A percentile compares a stretch with the other conserved stretches of the same genome.
phyloP scores from a whole-genome alignment of 164 flowering plant genomes.

The Tetracentron sinense region DNA sequence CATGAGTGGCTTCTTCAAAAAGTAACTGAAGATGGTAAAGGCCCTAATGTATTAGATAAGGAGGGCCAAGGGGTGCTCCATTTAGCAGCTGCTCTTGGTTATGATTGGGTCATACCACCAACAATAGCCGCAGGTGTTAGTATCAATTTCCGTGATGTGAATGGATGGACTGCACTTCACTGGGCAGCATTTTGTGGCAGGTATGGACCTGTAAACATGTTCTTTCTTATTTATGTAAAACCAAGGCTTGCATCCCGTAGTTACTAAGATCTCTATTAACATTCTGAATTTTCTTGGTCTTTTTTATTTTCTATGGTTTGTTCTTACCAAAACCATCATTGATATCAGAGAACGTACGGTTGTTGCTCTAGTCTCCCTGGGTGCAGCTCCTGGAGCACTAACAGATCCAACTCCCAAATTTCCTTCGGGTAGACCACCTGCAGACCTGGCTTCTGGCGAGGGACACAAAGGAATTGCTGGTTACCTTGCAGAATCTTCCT shows the following conservation, averaged over 20 bases:
- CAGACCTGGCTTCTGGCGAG: conserved; percentile 77
- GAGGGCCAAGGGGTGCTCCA: conserved; percentile 92
- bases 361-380: conserved; percentile 62
- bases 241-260: no score
- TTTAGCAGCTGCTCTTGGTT: conserved; percentile 92
- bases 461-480: conserved; percentile 97
- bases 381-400: conserved; percentile 78
- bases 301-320: no score
- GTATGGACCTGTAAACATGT: conserved; percentile 24
- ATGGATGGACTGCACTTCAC: conserved; percentile 98
- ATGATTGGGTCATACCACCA: conserved; percentile 89
- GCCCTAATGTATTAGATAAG: conserved; percentile 69
- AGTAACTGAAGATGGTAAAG: conserved; percentile 82
- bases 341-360: conserved; percentile 75
- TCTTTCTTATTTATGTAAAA: background rate
- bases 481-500: conserved; percentile 72
- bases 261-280: no score
- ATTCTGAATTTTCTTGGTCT: background rate
- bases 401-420: conserved; percentile 78
- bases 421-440: conserved; percentile 75
- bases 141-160: conserved; percentile 86
- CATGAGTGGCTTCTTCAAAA: conserved; percentile 77
- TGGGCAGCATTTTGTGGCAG: conserved; percentile 99
- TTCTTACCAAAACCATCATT: conserved; percentile 10
- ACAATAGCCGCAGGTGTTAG: conserved; percentile 71